phyloP scores from a whole-genome alignment of 345 rosid genomes.

The Sonneratia caseolaris region DNA sequence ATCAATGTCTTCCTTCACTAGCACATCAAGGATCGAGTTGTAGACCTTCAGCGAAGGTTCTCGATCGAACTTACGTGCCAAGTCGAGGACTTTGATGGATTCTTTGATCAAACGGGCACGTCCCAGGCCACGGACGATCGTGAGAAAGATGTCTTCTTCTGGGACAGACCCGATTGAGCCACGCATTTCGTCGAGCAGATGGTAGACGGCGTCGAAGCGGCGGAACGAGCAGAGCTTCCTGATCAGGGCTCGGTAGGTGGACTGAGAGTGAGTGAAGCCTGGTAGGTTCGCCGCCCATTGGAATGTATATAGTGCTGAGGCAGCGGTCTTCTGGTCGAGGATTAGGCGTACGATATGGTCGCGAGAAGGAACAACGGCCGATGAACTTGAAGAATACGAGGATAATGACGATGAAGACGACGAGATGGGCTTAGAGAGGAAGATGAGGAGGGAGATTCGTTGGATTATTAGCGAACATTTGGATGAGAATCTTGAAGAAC shows the following conservation, averaged over 20 bases:
- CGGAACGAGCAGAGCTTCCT: conserved; percentile 52
- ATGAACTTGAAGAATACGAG: conserved; percentile 10
- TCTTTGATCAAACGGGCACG: conserved; percentile 44
- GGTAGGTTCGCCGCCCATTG: conserved; percentile 62
- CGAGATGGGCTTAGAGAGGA: conserved; percentile 14
- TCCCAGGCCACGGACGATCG: conserved; percentile 60
- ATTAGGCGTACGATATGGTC: conserved; percentile 57
- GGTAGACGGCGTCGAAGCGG: conserved; percentile 44
- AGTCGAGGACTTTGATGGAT: conserved; percentile 42
- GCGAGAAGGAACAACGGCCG: conserved; percentile 30
- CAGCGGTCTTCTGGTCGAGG: conserved; percentile 59
- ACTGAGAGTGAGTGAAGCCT: conserved; percentile 57
- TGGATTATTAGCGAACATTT: not conserved
- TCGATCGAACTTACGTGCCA: conserved; percentile 35
- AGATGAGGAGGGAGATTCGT: conserved; percentile 2
- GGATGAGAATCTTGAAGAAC: not conserved
- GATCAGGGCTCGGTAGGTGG: conserved; percentile 68
- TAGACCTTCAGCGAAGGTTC: conserved; percentile 57
- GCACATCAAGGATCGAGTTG: conserved; percentile 65
- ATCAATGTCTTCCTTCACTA: conserved; percentile 79
- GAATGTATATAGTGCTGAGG: conserved; percentile 57
- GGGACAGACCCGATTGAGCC: conserved; percentile 50
- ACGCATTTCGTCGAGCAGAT: conserved; percentile 93
- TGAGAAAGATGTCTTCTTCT: conserved; percentile 52
- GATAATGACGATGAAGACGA: conserved; percentile 19